Conservation (phyloP, 768 basidiomycete genomes). For the Russula griseocarnosa region DNA sequence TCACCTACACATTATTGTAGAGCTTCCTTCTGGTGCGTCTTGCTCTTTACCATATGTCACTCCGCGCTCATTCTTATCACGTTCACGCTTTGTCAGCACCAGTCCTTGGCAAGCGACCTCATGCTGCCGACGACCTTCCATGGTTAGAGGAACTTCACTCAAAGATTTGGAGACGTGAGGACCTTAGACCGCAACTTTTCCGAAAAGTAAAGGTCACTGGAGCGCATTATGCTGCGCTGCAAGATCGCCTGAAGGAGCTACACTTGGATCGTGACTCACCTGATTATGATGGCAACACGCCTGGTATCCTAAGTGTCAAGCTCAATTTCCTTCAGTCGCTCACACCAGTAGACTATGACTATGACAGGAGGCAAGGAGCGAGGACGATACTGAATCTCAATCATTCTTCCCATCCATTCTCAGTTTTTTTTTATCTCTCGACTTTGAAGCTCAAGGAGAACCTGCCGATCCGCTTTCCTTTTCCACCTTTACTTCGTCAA, state of each 20-base stretch:
- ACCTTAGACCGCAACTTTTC: not conserved
- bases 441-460: too few relatives aligned
- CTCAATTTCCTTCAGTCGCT: not conserved
- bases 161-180: too few relatives aligned
- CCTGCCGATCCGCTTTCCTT: not conserved
- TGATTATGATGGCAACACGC: too few relatives aligned
- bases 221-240: not conserved
- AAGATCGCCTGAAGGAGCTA: not conserved
- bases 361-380: not conserved
- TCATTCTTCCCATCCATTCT: not conserved
- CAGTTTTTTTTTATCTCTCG: not conserved
- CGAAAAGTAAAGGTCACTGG: not conserved
- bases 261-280: not conserved
- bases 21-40: not conserved
- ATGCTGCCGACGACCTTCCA: not conserved
- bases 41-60: too few relatives aligned
- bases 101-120: too few relatives aligned
- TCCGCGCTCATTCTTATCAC: too few relatives aligned
- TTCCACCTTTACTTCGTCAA: too few relatives aligned
- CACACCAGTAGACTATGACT: not conserved
- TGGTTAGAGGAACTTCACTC: too few relatives aligned
- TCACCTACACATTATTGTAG: too few relatives aligned
- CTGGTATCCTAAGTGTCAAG: not conserved
- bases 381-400: not conserved
- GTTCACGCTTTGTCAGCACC: not conserved